Base-by-base conservation (phyloP, 805 yeast species). In the Sugiyamaella qingdaonensis region DNA sequence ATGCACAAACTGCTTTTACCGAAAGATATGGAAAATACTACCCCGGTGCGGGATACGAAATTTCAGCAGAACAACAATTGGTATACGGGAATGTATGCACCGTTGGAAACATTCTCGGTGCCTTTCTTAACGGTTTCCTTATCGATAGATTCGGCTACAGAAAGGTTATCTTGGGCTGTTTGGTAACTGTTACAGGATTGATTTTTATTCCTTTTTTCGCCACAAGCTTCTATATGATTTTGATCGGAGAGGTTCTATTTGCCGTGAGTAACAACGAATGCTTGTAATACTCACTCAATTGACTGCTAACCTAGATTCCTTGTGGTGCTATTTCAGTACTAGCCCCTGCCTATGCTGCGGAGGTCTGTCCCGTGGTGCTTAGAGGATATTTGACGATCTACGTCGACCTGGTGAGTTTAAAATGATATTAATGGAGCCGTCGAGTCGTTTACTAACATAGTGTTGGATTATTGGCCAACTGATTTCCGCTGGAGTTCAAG, bases 391-490 rank as follows among this genome's bases (percentile, higher is more conserved):
- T 79, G 49, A 74, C 83, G 18, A 73, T 80, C 8, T 75, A 70
- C 54, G 76, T 76, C 53, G n/a, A n/a, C 19, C 42, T 36, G 8
- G 42, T 36, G 76, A 76, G 57, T 66, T 80, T 49, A 73, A n/a
- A n/a, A n/a, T n/a, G n/a, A n/a, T n/a, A n/a, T n/a, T n/a, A n/a
- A n/a, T n/a, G n/a, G n/a, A n/a, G n/a, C n/a, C n/a, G n/a, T n/a
- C n/a, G 76, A 84, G 13, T 72, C 81, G 2, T 75, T 69, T 53
- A 75, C 53, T n/a, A 78, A 77, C 62, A 59, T 76, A 49, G n/a
- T 77, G 82, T 61, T 79, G 81, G 81, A 74, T 74, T 37, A 62
- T 77, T 54, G 86, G 86, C 33, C 83, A 80, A 59, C 68, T 81
- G 41, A 65, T 80, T 51, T 72, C 80, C 11, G 66, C 80, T 13